Conservation (phyloP, 1,284 basidiomycete species). For the Cryptococcus sp. region DNA sequence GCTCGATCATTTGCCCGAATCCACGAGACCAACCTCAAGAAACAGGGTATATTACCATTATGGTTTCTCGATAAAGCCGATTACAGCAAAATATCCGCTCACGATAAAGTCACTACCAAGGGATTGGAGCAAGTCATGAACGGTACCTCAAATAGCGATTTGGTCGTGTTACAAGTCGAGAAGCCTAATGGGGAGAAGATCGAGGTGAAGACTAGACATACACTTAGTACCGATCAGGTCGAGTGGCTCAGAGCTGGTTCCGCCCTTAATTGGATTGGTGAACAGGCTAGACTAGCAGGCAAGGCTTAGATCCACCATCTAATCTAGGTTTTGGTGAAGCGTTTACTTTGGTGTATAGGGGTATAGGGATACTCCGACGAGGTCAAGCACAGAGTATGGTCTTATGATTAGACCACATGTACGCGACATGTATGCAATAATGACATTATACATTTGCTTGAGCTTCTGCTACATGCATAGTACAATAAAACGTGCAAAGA, state of each 20-base stretch:
- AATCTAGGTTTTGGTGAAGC: no score
- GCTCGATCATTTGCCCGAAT: slow-evolving; percentile 96
- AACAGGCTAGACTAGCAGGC: slow-evolving; percentile 34
- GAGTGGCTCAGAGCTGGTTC: slow-evolving; percentile 84
- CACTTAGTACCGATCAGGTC: slow-evolving; percentile 83
- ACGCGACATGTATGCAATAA: no score
- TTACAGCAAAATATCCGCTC: slow-evolving; percentile 77
- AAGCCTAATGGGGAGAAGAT: slow-evolving; percentile 64
- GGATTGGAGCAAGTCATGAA: slow-evolving; percentile 61
- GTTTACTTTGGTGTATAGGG: no score
- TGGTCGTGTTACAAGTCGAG: slow-evolving; percentile 64
- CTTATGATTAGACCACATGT: no score
- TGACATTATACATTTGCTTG: no score
- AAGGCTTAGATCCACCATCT: slow-evolving; percentile 7
- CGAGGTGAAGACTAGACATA: slow-evolving; percentile 75
- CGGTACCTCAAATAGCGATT: slow-evolving; percentile 58
- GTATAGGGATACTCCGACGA: no score
- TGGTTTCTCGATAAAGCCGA: slow-evolving; percentile 87
- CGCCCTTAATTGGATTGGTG: slow-evolving; percentile 69
- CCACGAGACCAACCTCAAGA: slow-evolving; percentile 98
- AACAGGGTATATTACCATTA: slow-evolving; percentile 90
- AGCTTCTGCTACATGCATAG: no score
- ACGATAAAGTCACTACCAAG: slow-evolving; percentile 66
- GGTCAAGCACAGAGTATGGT: no score
- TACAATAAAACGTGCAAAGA: no score